These are phyloP conservation scores for Epichloe gansuensis DNA, from an alignment of 2,329 filamentous ascomycete genomes.

Conservation along the genomic window DNA sequence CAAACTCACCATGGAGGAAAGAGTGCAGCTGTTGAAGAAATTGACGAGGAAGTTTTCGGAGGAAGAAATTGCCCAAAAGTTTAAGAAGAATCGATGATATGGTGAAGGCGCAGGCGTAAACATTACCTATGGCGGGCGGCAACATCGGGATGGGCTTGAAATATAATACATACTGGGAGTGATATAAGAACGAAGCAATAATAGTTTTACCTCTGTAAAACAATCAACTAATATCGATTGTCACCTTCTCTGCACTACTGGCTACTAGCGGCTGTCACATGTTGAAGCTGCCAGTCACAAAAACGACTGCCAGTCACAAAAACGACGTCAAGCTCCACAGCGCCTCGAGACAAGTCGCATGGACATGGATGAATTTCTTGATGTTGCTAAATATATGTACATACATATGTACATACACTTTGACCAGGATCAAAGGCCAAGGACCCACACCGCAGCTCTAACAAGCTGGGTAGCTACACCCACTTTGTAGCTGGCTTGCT, in stretches of 20 bases:
- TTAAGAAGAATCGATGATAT: constrained; percentile 15
- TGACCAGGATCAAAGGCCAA: neutral
- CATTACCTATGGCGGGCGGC: neutral
- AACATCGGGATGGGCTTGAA: neutral
- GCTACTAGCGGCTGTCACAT: too few relatives aligned
- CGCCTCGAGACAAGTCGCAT: too few relatives aligned
- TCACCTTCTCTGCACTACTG: too few relatives aligned
- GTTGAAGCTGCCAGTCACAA: too few relatives aligned
- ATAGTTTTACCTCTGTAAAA: too few relatives aligned
- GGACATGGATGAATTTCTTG: too few relatives aligned
- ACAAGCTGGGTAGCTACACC: neutral
- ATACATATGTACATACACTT: neutral
- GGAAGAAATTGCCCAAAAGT: constrained; percentile 49
- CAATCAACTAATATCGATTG: too few relatives aligned
- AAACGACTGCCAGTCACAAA: too few relatives aligned
- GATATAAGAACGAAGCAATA: neutral
- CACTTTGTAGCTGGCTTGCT: neutral
- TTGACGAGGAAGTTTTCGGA: constrained; percentile 55
- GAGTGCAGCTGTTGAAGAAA: constrained; percentile 46
- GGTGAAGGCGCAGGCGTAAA: neutral
- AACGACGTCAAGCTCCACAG: too few relatives aligned
- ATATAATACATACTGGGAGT: neutral
- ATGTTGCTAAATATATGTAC: too few relatives aligned
- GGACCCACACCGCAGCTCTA: neutral
- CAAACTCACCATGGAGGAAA: constrained; percentile 48